phyloP scores from a whole-genome alignment of 1,284 basidiomycete species.

The Mycena sp. region DNA sequence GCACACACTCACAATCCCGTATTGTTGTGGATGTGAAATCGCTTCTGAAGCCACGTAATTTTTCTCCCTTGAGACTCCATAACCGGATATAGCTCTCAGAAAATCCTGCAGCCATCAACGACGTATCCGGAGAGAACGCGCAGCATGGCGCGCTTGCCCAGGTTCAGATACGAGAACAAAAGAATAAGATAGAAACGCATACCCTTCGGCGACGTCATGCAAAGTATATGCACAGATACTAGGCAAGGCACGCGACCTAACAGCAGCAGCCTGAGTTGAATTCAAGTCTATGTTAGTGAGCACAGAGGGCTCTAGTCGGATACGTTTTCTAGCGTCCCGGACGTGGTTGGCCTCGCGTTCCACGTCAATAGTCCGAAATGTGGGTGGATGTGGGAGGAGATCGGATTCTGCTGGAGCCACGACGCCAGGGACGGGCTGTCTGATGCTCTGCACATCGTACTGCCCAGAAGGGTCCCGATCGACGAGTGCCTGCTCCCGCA shows the following conservation, averaged over 20 bases:
- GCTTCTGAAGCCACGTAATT: slow-evolving; percentile 79
- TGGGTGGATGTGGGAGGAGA: slow-evolving; percentile 80
- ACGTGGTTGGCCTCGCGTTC: slow-evolving; percentile 92
- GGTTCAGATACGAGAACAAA: slow-evolving; percentile 9
- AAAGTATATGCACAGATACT: slow-evolving; percentile 94
- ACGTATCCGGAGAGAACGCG: slow-evolving; percentile 91
- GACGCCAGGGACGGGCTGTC: slow-evolving; percentile 61
- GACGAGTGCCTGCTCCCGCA: slow-evolving; percentile 76
- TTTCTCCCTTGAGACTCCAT: slow-evolving; percentile 96
- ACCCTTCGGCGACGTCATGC: slow-evolving; percentile 93
- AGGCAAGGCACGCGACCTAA: slow-evolving; percentile 75
- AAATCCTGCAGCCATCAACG: slow-evolving; percentile 96
- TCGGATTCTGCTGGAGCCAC: slow-evolving; percentile 76
- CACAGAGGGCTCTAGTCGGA: slow-evolving; percentile 82
- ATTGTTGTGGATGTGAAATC: slow-evolving; percentile 77
- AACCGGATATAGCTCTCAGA: slow-evolving; percentile 95
- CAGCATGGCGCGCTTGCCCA: slow-evolving; percentile 80
- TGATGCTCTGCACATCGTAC: slow-evolving; percentile 66
- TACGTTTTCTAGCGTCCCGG: slow-evolving; percentile 90
- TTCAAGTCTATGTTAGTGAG: slow-evolving; percentile 62
- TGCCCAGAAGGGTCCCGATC: slow-evolving; percentile 73
- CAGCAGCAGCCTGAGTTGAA: slow-evolving; percentile 65
- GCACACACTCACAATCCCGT: slow-evolving; percentile 68
- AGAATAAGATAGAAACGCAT: slow-evolving; percentile 40
- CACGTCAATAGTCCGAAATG: slow-evolving; percentile 90